These are phyloP conservation scores for Emydomyces testavorans DNA, from an alignment of 2,329 filamentous ascomycete species.

Conservation along the genomic window DNA sequence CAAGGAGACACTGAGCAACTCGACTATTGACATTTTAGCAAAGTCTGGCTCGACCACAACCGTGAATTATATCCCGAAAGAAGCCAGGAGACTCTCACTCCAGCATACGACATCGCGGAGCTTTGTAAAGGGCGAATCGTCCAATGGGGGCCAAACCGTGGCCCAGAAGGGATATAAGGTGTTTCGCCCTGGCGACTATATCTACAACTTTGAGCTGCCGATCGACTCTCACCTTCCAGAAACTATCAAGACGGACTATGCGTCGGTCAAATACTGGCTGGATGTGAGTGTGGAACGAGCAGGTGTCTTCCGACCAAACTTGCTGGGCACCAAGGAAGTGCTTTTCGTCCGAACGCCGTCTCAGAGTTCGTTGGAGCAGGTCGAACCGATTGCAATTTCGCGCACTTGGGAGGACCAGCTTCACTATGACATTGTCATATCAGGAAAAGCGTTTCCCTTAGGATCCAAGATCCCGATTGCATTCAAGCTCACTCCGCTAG, in stretches of 20 bases:
- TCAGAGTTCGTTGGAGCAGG: constrained; percentile 77
- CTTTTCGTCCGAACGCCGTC: constrained; percentile 73
- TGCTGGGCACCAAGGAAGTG: constrained; percentile 72
- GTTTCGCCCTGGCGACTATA: constrained; percentile 64
- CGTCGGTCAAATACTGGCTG: constrained; percentile 76
- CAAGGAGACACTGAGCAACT: constrained; percentile 26
- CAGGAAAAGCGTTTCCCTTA: constrained; percentile 85
- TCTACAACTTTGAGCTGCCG: constrained; percentile 68
- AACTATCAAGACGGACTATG: constrained; percentile 76
- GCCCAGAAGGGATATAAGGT: constrained; percentile 74
- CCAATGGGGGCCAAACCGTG: constrained; percentile 44
- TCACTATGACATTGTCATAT: constrained; percentile 92
- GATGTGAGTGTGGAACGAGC: constrained; percentile 76
- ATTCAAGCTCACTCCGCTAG: constrained; percentile 83
- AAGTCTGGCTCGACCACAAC: constrained; percentile 36
- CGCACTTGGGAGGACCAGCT: constrained; percentile 90
- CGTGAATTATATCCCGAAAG: constrained; percentile 34
- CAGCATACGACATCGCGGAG: constrained; percentile 73
- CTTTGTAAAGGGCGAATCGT: constrained; percentile 66
- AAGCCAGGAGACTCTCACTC: constrained; percentile 59
- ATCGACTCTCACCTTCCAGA: constrained; percentile 70
- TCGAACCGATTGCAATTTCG: constrained; percentile 87
- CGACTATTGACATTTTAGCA: constrained; percentile 30
- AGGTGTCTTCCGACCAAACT: constrained; percentile 79
- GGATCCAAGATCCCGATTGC: constrained; percentile 82